These are phyloP conservation scores for Fusarium lyarnte DNA, from an alignment of 2,329 filamentous ascomycete species.

Conservation along the genomic window DNA sequence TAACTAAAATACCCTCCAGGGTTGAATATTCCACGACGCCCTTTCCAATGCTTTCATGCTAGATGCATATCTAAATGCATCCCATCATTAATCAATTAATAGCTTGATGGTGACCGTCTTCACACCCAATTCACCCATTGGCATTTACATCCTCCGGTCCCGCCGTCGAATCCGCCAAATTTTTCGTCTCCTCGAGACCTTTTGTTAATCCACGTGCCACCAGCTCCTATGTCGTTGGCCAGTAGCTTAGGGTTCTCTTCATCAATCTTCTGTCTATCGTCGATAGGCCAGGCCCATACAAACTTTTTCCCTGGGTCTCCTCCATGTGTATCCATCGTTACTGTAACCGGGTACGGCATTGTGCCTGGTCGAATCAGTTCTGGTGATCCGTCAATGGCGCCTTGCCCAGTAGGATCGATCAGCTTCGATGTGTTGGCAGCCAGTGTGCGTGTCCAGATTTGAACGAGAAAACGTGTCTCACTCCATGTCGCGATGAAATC, in stretches of 20 bases:
- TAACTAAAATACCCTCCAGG: not conserved
- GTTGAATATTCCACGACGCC: slow-evolving; percentile 10
- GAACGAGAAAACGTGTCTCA: slow-evolving; percentile 69
- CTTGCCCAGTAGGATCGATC: slow-evolving; percentile 43
- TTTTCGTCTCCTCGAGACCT: slow-evolving; percentile 54
- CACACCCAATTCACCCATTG: slow-evolving; percentile 65
- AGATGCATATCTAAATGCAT: slow-evolving; percentile 12
- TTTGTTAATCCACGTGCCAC: slow-evolving; percentile 64
- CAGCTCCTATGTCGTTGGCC: slow-evolving; percentile 59
- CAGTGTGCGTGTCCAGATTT: slow-evolving; percentile 69
- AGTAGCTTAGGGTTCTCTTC: slow-evolving; percentile 56
- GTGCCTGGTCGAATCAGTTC: slow-evolving; percentile 61
- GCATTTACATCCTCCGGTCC: slow-evolving; percentile 70
- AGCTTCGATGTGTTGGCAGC: slow-evolving; percentile 56
- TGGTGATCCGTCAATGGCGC: slow-evolving; percentile 40
- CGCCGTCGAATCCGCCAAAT: slow-evolving; percentile 70
- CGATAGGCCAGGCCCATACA: slow-evolving; percentile 63
- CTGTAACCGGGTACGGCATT: slow-evolving; percentile 71
- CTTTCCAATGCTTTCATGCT: slow-evolving; percentile 28
- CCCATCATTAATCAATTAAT: slow-evolving; percentile 23
- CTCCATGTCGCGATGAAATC: slow-evolving; percentile 66
- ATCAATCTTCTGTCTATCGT: slow-evolving; percentile 57
- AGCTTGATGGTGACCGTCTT: slow-evolving; percentile 1
- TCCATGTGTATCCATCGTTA: slow-evolving; percentile 71
- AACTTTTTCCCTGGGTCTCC: slow-evolving; percentile 63